Evolutionary conservation across 2,329 filamentous ascomycete genomes (phyloP).

Genomic region (Talaromyces sp.): DNA sequence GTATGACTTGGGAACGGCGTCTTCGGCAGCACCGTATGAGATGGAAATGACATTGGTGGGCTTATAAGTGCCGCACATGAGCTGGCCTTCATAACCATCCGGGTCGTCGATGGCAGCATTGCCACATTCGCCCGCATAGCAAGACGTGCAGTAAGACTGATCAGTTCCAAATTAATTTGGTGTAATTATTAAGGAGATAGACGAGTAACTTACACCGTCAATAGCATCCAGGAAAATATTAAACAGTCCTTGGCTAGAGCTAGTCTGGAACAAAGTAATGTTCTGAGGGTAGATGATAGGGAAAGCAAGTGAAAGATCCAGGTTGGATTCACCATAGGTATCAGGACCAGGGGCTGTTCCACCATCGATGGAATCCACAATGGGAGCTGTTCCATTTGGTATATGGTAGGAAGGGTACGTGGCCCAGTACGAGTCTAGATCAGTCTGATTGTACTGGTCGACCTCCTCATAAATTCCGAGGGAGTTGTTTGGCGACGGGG

Average conservation of each 20-base stretch:
- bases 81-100: slow-evolving; percentile 41
- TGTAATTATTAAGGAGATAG: slow-evolving; percentile 3
- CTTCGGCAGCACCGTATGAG: slow-evolving; percentile 55
- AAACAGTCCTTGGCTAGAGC: slow-evolving; percentile 30
- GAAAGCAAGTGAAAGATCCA: slow-evolving; percentile 56
- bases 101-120: slow-evolving; percentile 47
- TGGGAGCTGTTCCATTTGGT: slow-evolving; percentile 43
- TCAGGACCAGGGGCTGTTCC: slow-evolving; percentile 39
- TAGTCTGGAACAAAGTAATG: slow-evolving; percentile 49
- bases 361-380: slow-evolving; percentile 45
- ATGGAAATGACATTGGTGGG: slow-evolving; percentile 57
- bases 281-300: slow-evolving; percentile 52
- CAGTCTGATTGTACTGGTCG: slow-evolving; percentile 51
- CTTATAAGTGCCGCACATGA: slow-evolving; percentile 32
- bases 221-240: slow-evolving; percentile 53
- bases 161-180: neutral
- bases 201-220: slow-evolving; percentile 37
- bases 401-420: slow-evolving; percentile 40
- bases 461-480: slow-evolving; percentile 54
- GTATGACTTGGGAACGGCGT: slow-evolving; percentile 52
- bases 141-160: slow-evolving; percentile 50
- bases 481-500: slow-evolving; percentile 44
- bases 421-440: slow-evolving; percentile 50
- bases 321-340: slow-evolving; percentile 47
- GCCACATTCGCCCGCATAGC: slow-evolving; percentile 49